These are phyloP conservation scores for Byssoonygena ceratinophila DNA, from an alignment of 2,329 filamentous ascomycete species.

Conservation along the genomic window DNA sequence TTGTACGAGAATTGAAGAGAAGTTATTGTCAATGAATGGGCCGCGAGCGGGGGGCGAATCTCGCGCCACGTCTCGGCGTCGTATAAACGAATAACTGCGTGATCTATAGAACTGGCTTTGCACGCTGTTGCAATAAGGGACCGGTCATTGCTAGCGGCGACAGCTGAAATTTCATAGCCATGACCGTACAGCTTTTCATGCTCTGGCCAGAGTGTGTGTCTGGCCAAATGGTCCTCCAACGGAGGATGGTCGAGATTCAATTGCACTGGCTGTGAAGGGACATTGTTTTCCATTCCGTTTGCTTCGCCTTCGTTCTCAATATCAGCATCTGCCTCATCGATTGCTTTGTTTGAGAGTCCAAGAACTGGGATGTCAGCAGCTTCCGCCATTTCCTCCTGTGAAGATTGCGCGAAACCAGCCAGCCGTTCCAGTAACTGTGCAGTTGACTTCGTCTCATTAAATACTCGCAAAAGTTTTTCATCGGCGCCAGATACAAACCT, in stretches of 20 bases:
- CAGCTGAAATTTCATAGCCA: conserved; percentile 87
- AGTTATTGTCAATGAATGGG: conserved; percentile 78
- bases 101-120: conserved; percentile 81
- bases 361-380: conserved; percentile 91
- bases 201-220: conserved; percentile 91
- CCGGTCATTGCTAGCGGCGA: conserved; percentile 66
- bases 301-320: conserved; percentile 39
- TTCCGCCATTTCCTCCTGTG: conserved; percentile 53
- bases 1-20: conserved; percentile 68
- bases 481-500: conserved; percentile 92
- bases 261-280: conserved; percentile 39
- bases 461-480: conserved; percentile 95
- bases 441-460: conserved; percentile 76
- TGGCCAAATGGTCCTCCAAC: conserved; percentile 76
- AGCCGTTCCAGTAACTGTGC: conserved; percentile 61
- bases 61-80: conserved; percentile 83
- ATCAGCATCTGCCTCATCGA: conserved; percentile 49
- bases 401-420: conserved; percentile 46
- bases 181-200: conserved; percentile 95
- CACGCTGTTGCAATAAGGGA: conserved; percentile 78
- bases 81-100: conserved; percentile 86
- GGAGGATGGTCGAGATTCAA: conserved; percentile 64
- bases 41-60: conserved; percentile 67
- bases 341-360: conserved; percentile 89
- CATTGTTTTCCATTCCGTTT: conserved; percentile 27